phyloP scores from a whole-genome alignment of 495 filamentous ascomycete species.

The Thozetella sp. region DNA sequence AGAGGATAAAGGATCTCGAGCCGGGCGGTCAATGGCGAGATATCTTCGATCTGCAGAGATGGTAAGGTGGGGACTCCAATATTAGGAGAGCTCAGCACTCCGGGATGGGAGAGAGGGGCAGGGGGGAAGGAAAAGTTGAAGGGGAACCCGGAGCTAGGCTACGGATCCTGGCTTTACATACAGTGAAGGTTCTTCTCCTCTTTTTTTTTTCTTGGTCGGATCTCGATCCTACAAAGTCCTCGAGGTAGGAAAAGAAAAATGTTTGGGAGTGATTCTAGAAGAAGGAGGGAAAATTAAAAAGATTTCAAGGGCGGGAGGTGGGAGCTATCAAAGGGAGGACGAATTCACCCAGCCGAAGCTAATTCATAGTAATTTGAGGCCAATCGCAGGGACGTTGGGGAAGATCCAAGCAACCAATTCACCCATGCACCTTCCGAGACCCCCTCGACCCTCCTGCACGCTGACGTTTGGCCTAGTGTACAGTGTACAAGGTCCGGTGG shows the following conservation, averaged over 20 bases:
- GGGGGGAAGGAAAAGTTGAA: neutral
- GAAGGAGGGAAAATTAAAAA: neutral
- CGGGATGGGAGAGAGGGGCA: neutral
- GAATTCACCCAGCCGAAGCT: slow-evolving; percentile 21
- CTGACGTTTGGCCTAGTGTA: neutral
- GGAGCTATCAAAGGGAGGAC: slow-evolving; percentile 5
- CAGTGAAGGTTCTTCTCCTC: neutral
- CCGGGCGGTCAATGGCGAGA: neutral
- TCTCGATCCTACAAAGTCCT: neutral
- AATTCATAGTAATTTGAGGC: neutral
- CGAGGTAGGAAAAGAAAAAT: neutral
- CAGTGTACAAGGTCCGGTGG: neutral
- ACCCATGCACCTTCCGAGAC: neutral
- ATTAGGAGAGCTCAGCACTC: neutral
- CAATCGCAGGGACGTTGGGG: slow-evolving; percentile 8
- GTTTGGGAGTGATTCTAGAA: neutral
- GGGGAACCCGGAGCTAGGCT: neutral
- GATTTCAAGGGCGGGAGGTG: neutral
- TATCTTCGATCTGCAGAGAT: neutral
- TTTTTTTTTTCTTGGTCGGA: neutral
- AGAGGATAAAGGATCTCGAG: neutral
- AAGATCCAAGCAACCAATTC: slow-evolving; percentile 1
- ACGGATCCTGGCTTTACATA: neutral
- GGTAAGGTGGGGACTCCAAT: slow-evolving; percentile 4
- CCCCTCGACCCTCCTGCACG: neutral